Conservation (phyloP, 495 filamentous ascomycete genomes). For the Talaromyces trachyspermus region DNA sequence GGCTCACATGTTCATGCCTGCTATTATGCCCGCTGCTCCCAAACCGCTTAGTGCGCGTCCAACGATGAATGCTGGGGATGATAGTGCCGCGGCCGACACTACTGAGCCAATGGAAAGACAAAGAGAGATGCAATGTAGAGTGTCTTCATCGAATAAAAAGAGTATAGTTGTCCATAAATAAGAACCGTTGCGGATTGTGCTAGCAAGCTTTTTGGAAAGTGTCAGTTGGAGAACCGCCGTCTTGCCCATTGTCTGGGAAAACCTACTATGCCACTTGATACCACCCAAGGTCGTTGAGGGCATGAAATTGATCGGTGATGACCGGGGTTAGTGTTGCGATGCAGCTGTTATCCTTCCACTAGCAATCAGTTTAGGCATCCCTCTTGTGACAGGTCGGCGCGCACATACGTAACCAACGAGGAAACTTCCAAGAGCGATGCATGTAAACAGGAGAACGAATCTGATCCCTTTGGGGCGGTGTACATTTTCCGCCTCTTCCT, state of each 20-base stretch:
- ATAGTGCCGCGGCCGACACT: constrained; percentile 5
- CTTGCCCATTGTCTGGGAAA: not conserved
- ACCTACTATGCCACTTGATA: constrained; percentile 12
- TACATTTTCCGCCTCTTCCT: too few species aligned
- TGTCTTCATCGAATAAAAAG: constrained; percentile 11
- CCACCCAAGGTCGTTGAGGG: constrained; percentile 11
- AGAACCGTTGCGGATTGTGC: constrained; percentile 6
- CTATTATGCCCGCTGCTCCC: constrained; percentile 8
- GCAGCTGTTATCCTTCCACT: constrained; percentile 13
- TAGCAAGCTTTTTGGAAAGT: constrained; percentile 4
- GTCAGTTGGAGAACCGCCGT: not conserved
- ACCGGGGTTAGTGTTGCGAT: constrained; percentile 16
- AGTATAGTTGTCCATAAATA: constrained; percentile 9
- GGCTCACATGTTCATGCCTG: constrained; percentile 11
- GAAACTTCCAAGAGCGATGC: not conserved
- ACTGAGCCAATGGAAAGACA: constrained; percentile 11
- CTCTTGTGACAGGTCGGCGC: too few species aligned
- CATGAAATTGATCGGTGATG: constrained; percentile 15
- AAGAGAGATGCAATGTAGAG: constrained; percentile 8
- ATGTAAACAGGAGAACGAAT: too few species aligned
- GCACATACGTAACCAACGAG: too few species aligned
- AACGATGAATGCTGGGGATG: constrained; percentile 10
- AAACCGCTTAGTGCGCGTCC: constrained; percentile 14
- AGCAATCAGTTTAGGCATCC: too few species aligned
- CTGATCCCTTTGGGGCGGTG: too few species aligned